Percentiles rank a stretch among this genome's conserved stretches.
phyloP scores from a whole-genome alignment of 2,329 filamentous ascomycete genomes.

The Stagonosporopsis vannaccii region DNA sequence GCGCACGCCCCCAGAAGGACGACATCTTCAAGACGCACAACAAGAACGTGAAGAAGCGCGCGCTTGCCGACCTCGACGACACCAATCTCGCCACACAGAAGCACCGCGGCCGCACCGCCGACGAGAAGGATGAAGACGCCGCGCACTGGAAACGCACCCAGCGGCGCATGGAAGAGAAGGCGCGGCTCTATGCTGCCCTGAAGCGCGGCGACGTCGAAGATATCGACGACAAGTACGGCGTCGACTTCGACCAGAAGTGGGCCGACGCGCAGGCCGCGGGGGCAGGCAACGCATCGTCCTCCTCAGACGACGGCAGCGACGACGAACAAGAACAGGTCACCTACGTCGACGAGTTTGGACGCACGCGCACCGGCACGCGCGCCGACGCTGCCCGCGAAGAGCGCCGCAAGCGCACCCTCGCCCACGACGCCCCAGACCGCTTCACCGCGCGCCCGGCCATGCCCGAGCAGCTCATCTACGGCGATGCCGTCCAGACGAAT shows the following conservation, averaged over 20 bases:
- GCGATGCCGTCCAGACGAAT: slow-evolving; percentile 81
- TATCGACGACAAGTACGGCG: slow-evolving; percentile 68
- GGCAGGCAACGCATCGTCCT: slow-evolving; percentile 50
- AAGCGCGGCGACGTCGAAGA: slow-evolving; percentile 81
- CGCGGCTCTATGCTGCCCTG: slow-evolving; percentile 84
- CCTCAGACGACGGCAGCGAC: slow-evolving; percentile 44
- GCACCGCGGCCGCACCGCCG: slow-evolving; percentile 64
- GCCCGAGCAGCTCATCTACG: slow-evolving; percentile 78
- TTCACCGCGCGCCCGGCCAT: slow-evolving; percentile 72
- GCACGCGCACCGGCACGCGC: slow-evolving; percentile 75
- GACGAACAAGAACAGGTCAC: slow-evolving; percentile 77
- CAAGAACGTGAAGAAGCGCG: slow-evolving; percentile 67
- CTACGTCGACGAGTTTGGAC: slow-evolving; percentile 90
- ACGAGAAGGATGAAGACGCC: slow-evolving; percentile 63
- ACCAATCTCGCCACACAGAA: slow-evolving; percentile 65
- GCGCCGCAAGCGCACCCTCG: slow-evolving; percentile 58
- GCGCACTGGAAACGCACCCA: slow-evolving; percentile 70
- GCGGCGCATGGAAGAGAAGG: slow-evolving; percentile 89
- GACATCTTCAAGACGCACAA: slow-evolving; percentile 75
- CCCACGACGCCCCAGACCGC: slow-evolving; percentile 65
- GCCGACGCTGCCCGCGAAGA: slow-evolving; percentile 71
- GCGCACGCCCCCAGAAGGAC: slow-evolving; percentile 66
- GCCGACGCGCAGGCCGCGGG: slow-evolving; percentile 67
- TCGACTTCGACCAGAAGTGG: slow-evolving; percentile 98
- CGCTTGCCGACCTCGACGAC: slow-evolving; percentile 65